A percentile compares a stretch with the other conserved stretches of the same genome.
Evolutionary conservation across 129 eudicot genomes (phyloP).

Genomic region (Chrysanthemum lavandulifolium): DNA sequence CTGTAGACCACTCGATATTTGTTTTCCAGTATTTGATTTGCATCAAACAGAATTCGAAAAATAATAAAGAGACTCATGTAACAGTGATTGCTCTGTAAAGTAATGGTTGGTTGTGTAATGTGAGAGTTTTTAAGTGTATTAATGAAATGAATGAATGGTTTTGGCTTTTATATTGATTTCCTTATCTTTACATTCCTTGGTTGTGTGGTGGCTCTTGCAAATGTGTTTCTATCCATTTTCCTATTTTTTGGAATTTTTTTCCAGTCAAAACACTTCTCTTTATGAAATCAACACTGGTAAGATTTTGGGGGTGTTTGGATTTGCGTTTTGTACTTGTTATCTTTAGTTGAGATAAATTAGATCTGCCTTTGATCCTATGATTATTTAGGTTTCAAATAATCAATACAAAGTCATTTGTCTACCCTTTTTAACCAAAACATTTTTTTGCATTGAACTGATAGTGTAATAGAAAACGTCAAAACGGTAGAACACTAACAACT

Average conservation of each 20-base stretch:
- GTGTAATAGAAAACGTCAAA: neutral
- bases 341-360: too few relatives aligned
- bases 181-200: conserved; percentile 25
- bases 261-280: neutral
- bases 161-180: conserved; percentile 25
- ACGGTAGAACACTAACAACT: too few relatives aligned
- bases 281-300: neutral
- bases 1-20: conserved; percentile 33
- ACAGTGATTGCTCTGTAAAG: conserved; percentile 26
- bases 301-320: too few relatives aligned
- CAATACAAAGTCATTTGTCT: neutral
- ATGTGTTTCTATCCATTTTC: conserved; percentile 18
- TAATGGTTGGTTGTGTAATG: conserved; percentile 26
- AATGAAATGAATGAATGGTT: conserved; percentile 30
- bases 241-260: conserved; percentile 1
- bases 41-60: conserved; percentile 19
- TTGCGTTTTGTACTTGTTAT: too few relatives aligned
- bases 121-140: conserved; percentile 16
- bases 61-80: conserved; percentile 28
- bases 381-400: too few relatives aligned
- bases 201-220: conserved; percentile 33
- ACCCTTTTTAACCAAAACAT: neutral
- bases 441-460: neutral
- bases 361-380: too few relatives aligned
- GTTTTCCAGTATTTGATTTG: conserved; percentile 20